phyloP scores from a whole-genome alignment of 371 early-diverging fungal genomes.

The Rhizopus microsporus region DNA sequence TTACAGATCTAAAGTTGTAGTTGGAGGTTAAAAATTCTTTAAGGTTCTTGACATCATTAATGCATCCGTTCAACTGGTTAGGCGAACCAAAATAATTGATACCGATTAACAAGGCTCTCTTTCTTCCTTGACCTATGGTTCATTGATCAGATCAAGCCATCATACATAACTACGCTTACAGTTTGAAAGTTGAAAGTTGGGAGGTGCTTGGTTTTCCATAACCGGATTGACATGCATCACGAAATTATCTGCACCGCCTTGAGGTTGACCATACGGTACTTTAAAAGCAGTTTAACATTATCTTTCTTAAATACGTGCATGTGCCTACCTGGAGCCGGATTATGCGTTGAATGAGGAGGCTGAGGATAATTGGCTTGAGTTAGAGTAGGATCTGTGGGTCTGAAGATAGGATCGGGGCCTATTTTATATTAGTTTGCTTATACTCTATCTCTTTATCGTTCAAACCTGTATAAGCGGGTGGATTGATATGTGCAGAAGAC shows the following conservation, averaged over 20 bases:
- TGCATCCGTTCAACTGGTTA: constrained; percentile 76
- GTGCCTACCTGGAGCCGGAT: constrained; percentile 12
- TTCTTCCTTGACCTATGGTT: constrained; percentile 56
- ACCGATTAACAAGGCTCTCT: constrained; percentile 85
- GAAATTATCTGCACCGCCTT: constrained; percentile 15
- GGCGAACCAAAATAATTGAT: constrained; percentile 86
- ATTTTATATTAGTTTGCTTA: not conserved
- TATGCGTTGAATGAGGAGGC: constrained; percentile 26
- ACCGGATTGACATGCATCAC: constrained; percentile 39
- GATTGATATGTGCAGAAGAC: constrained; percentile 7
- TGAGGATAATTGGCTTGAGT: constrained; percentile 31
- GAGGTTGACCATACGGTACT: constrained; percentile 26
- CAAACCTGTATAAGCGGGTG: constrained; percentile 24
- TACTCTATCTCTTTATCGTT: not conserved
- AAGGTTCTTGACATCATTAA: constrained; percentile 91
- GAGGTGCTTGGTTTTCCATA: constrained; percentile 26
- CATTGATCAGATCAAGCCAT: constrained; percentile 39
- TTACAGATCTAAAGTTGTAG: constrained; percentile 64
- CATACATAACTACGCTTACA: constrained; percentile 37
- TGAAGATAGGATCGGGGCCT: constrained; percentile 25
- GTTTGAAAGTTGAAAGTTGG: constrained; percentile 66
- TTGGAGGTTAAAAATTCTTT: constrained; percentile 67
- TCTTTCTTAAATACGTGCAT: not conserved
- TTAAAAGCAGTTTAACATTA: not conserved
- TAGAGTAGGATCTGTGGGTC: constrained; percentile 20